Evolutionary conservation across 2,329 filamentous ascomycete species (phyloP).

Genomic region (Penicillium sclerotiorum): DNA sequence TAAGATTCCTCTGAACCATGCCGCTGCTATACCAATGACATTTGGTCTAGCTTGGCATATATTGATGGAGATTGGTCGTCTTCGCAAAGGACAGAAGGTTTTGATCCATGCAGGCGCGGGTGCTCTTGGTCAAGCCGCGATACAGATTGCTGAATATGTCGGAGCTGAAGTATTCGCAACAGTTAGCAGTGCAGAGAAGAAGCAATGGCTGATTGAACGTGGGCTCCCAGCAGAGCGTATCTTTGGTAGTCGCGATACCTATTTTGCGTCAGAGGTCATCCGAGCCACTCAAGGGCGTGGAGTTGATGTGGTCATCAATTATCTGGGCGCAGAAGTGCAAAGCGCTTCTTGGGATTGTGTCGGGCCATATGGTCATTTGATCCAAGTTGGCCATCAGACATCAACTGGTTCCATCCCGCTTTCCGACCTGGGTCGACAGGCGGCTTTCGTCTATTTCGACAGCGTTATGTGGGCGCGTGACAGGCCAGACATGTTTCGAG

Average conservation of each 20-base stretch:
- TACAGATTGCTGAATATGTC: neutral
- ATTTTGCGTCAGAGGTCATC: neutral
- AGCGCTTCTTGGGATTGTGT: neutral
- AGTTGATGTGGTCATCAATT: neutral
- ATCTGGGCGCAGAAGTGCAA: neutral
- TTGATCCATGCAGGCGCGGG: neutral
- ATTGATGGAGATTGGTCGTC: neutral
- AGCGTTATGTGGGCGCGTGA: neutral
- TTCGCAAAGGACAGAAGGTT: neutral
- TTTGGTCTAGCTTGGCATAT: neutral
- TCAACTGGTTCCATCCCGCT: neutral
- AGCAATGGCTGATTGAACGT: neutral
- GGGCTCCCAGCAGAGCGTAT: neutral
- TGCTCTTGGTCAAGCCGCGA: neutral
- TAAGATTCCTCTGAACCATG: neutral
- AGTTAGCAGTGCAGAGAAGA: neutral
- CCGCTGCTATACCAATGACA: neutral
- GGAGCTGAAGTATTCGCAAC: neutral
- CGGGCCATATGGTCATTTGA: neutral
- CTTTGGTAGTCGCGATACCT: neutral
- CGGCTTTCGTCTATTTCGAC: neutral
- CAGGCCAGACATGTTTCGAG: neutral
- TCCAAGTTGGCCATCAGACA: neutral
- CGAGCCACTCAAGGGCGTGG: neutral
- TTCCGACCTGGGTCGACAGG: neutral